Conservation (phyloP, 306 rosid species). For the Castanospermum australe region DNA sequence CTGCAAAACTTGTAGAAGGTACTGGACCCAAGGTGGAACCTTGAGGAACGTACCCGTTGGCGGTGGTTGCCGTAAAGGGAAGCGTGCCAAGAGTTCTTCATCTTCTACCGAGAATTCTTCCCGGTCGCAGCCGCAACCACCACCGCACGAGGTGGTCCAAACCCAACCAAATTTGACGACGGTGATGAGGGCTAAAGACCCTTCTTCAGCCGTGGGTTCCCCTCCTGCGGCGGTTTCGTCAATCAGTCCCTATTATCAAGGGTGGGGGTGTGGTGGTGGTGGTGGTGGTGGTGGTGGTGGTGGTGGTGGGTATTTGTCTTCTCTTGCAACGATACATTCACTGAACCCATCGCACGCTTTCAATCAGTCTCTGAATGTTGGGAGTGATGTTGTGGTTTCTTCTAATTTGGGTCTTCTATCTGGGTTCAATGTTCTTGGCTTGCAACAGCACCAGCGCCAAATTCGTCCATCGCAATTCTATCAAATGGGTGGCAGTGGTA, state of each 20-base stretch:
- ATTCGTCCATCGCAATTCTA: slow-evolving; percentile 26
- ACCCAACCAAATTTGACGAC: slow-evolving; percentile 14
- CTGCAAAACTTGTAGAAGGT: slow-evolving; percentile 62
- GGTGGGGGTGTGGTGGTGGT: neutral
- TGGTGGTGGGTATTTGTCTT: slow-evolving; percentile 38
- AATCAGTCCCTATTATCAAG: slow-evolving; percentile 22
- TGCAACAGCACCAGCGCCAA: slow-evolving; percentile 20
- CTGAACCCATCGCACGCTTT: slow-evolving; percentile 21
- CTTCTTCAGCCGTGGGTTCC: neutral
- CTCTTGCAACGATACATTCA: slow-evolving; percentile 41
- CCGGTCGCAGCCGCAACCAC: neutral
- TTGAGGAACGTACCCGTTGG: slow-evolving; percentile 69
- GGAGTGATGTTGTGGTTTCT: slow-evolving; percentile 12
- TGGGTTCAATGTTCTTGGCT: slow-evolving; percentile 37
- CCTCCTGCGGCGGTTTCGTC: neutral
- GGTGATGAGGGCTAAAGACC: neutral
- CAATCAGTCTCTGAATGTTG: slow-evolving; percentile 15
- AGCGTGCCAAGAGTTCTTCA: slow-evolving; percentile 30
- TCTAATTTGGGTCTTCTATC: slow-evolving; percentile 44
- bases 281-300: slow-evolving; percentile 17
- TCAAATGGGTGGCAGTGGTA: slow-evolving; percentile 25
- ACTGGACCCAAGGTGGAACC: slow-evolving; percentile 76
- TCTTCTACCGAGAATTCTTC: slow-evolving; percentile 11
- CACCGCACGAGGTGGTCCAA: neutral
- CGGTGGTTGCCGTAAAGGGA: slow-evolving; percentile 54